Percentiles rank a stretch among this genome's conserved stretches.
Conservation (phyloP, 768 basidiomycete species). For the Austroboletus festivus region DNA sequence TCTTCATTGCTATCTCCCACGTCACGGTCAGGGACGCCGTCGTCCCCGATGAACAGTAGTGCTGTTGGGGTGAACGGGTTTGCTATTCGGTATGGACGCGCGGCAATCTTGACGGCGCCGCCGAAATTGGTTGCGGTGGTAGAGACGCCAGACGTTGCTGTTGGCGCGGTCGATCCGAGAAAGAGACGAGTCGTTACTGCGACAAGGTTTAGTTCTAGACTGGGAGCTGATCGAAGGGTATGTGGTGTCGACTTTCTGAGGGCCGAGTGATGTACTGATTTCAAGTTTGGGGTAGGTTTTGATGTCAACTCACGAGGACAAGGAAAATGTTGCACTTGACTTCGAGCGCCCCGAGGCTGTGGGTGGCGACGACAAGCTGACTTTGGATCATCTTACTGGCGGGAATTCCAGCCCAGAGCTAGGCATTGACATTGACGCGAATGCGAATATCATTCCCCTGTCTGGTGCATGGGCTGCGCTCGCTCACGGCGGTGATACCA, state of each 20-base stretch:
- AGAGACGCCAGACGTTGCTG: constrained; percentile 85
- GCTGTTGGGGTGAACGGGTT: constrained; percentile 34
- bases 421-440: constrained; percentile 59
- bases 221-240: constrained; percentile 80
- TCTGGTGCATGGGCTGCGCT: constrained; percentile 75
- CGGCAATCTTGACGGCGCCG: constrained; percentile 77
- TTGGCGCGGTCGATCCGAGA: constrained; percentile 81
- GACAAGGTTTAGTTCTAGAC: constrained; percentile 80
- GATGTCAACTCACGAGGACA: constrained; percentile 77
- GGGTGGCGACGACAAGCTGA: constrained; percentile 17
- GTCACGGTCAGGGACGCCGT: constrained; percentile 34
- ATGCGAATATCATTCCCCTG: constrained; percentile 63
- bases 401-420: constrained; percentile 24
- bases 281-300: constrained; percentile 65
- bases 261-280: neutral
- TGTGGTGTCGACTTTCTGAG: constrained; percentile 26
- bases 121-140: constrained; percentile 80
- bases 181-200: constrained; percentile 85
- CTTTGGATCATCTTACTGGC: constrained; percentile 11
- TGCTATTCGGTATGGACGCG: constrained; percentile 57
- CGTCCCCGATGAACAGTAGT: constrained; percentile 24
- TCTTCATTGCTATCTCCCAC: constrained; percentile 31
- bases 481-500: constrained; percentile 39
- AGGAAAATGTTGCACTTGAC: constrained; percentile 28
- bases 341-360: constrained; percentile 21